Evolutionary conservation across 2,329 filamentous ascomycete species (phyloP).

Genomic region (Alternaria ventricosa): DNA sequence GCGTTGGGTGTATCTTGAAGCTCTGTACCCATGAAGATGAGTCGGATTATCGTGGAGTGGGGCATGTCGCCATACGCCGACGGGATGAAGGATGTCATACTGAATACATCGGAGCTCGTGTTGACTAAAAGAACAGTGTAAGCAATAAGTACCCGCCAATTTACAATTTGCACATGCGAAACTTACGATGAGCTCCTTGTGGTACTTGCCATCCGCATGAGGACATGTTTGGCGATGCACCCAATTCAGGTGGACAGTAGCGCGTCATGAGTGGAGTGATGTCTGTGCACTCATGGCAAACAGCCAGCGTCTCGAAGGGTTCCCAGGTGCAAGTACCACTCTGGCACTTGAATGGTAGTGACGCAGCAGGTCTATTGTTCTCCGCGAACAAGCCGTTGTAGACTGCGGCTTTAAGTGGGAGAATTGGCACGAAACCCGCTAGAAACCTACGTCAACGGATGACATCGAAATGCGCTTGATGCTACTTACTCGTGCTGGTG

Average conservation of each 20-base stretch:
- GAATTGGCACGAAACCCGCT: slow-evolving; percentile 20
- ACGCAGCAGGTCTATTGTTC: slow-evolving; percentile 19
- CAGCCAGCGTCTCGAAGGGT: slow-evolving; percentile 14
- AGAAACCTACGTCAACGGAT: neutral
- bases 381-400: slow-evolving; percentile 22
- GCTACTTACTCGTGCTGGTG: slow-evolving; percentile 19
- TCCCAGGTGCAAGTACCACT: slow-evolving; percentile 19
- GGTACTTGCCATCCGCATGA: slow-evolving; percentile 20
- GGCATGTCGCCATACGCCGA: slow-evolving; percentile 23
- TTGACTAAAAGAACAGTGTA: slow-evolving; percentile 1
- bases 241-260: slow-evolving; percentile 17
- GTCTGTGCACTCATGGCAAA: slow-evolving; percentile 19
- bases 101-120: slow-evolving; percentile 22
- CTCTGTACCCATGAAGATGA: slow-evolving; percentile 23
- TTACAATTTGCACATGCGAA: neutral
- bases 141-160: neutral
- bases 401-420: slow-evolving; percentile 18
- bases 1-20: slow-evolving; percentile 8
- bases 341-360: slow-evolving; percentile 16
- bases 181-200: slow-evolving; percentile 9
- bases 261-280: slow-evolving; percentile 15
- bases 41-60: slow-evolving; percentile 17
- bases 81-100: slow-evolving; percentile 23
- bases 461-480: neutral
- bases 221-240: slow-evolving; percentile 8